Evolutionary conservation across 805 yeast genomes (phyloP), one percentile per base, ranked within the genome.

Genomic region (Tetrapisispora namnaoensis): DNA sequence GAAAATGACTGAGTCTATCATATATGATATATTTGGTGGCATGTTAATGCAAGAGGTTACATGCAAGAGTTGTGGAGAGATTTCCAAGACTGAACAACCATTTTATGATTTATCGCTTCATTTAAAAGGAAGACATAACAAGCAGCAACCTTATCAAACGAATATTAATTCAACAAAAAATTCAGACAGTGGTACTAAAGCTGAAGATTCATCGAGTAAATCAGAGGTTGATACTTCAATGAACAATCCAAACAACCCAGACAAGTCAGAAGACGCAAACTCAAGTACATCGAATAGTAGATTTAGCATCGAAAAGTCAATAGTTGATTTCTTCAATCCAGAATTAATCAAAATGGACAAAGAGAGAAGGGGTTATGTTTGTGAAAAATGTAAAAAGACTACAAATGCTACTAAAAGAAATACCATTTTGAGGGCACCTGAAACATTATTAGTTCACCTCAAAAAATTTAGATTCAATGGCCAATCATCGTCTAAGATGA

Each of bases 11-110:
- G 75, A 82, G 54, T 83, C 95, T 49, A 81, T 91, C 35, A 72
- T 93, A 17, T 89, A 91, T 66, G 96, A 91, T 61, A 86, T 93
- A 21, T 93, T 93, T 69, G 99, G 97, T 34, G 99, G 99, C 2
- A 67, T 86, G 40, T 69, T 91, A 49, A 78, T 82, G 57, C 99
- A 93, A 70, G 75, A 79, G 37, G 95, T 93, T 18, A 81, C 86
- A 0, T 93, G 99, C 70, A 76, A 77, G 53, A 76, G 72, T 47
- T 93, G 99, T 70, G 79, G 82, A n/a, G 79, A 85, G 57, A 79
- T 86, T 20, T 85, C 95, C 14, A 80, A 79, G 46, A 93, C 99
- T 7, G 80, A 82, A 55, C 99, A 93, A 68, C 96, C 93, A 60
- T 86, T 93, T 60, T 90, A 90, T 63, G 99, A 93, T 69, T 72